These are phyloP conservation scores for Nakazawaea wickerhamii DNA, from an alignment of 805 yeast species.

Conservation along the genomic window DNA sequence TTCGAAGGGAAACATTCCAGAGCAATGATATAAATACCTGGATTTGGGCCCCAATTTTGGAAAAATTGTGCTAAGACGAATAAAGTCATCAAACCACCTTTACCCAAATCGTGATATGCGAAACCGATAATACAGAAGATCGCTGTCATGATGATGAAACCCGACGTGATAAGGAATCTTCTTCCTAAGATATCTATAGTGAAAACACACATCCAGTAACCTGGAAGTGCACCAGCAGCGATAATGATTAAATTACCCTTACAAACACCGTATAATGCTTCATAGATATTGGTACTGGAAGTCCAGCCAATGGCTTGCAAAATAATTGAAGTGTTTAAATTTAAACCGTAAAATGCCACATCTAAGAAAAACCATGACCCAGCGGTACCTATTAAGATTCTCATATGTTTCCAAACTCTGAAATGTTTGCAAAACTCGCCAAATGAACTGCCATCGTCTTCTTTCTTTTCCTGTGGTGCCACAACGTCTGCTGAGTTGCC, in stretches of 20 bases:
- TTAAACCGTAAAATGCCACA: conserved; percentile 76
- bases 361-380: conserved; percentile 78
- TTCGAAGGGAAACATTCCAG: conserved; percentile 64
- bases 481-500: conserved; percentile 35
- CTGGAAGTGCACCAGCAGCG: conserved; percentile 60
- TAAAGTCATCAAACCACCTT: conserved; percentile 45
- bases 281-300: conserved; percentile 39
- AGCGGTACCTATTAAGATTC: conserved; percentile 72
- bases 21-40: conserved; percentile 57
- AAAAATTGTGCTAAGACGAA: conserved; percentile 58
- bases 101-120: conserved; percentile 45
- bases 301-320: conserved; percentile 74
- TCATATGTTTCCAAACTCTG: conserved; percentile 72
- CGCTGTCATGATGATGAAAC: conserved; percentile 50
- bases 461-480: conserved; percentile 26
- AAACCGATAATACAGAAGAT: conserved; percentile 55
- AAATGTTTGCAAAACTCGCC: conserved; percentile 62
- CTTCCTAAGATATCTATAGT: conserved; percentile 54
- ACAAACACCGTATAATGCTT: conserved; percentile 36
- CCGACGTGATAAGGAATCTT: conserved; percentile 49
- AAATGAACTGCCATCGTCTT: conserved; percentile 67
- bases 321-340: conserved; percentile 66
- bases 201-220: conserved; percentile 55
- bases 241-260: conserved; percentile 51
- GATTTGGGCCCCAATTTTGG: conserved; percentile 64